Conservation (phyloP, 257 asterid genomes). For the Solanum clarkiae region DNA sequence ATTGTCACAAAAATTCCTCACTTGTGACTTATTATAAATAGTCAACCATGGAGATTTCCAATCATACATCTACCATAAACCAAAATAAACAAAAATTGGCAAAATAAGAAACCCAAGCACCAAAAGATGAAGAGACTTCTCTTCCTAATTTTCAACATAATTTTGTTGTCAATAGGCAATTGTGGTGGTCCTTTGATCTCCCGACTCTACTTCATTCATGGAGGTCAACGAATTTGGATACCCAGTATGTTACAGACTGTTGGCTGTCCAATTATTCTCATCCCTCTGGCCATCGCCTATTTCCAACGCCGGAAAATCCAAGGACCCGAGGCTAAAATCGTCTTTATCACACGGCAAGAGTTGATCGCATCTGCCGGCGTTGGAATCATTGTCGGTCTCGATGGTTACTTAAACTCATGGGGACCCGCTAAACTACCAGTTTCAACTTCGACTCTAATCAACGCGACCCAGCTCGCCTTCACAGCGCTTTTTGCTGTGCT, state of each 20-base stretch:
- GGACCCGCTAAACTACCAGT: constrained; percentile 16
- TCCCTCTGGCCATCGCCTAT: constrained; percentile 10
- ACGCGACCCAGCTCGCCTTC: constrained; percentile 12
- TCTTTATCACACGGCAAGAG: not conserved
- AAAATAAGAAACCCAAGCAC: not conserved
- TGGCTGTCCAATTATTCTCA: constrained; percentile 14
- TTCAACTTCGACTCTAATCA: constrained; percentile 12
- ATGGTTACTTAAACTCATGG: constrained; percentile 9
- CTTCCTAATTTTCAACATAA: constrained; percentile 6
- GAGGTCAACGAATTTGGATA: constrained; percentile 17
- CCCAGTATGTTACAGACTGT: constrained; percentile 11
- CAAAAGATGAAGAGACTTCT: not conserved
- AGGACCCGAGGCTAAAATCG: not conserved
- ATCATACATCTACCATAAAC: not conserved
- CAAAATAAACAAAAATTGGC: not conserved
- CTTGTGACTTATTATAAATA: not conserved
- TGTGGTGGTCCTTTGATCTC: constrained; percentile 14
- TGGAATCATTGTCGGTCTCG: constrained; percentile 11
- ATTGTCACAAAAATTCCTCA: too few relatives aligned
- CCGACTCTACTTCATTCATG: constrained; percentile 17
- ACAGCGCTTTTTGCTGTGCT: constrained; percentile 14
- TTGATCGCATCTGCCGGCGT: not conserved
- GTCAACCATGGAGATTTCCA: not conserved
- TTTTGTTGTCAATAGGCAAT: not conserved
- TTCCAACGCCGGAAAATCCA: constrained; percentile 3